Evolutionary conservation across 2,329 filamentous ascomycete genomes (phyloP).

Genomic region (Colletotrichum sp.): DNA sequence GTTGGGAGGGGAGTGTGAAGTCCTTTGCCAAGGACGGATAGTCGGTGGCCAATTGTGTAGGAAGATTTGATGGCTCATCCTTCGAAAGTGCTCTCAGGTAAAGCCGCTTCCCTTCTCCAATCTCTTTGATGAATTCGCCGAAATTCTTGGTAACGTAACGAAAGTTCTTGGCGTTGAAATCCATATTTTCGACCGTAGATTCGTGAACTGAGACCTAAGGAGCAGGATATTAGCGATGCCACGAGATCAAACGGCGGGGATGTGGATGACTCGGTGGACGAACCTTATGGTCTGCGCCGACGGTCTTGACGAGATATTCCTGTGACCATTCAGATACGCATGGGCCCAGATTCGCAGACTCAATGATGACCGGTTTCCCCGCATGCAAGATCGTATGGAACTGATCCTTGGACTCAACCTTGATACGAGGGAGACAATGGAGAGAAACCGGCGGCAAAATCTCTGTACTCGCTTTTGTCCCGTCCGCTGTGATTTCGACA

Average conservation of each 20-base stretch:
- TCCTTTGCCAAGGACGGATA: slow-evolving; percentile 74
- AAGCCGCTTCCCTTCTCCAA: slow-evolving; percentile 63
- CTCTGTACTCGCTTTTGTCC: slow-evolving; percentile 20
- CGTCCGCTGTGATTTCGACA: slow-evolving; percentile 6
- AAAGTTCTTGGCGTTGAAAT: slow-evolving; percentile 86
- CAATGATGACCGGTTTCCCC: slow-evolving; percentile 69
- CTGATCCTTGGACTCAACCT: slow-evolving; percentile 54
- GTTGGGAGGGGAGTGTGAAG: slow-evolving; percentile 69
- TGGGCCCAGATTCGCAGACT: slow-evolving; percentile 52
- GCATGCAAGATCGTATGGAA: slow-evolving; percentile 65
- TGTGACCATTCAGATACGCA: slow-evolving; percentile 73
- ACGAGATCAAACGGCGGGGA: neutral
- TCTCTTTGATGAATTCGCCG: slow-evolving; percentile 67
- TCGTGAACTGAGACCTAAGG: slow-evolving; percentile 77
- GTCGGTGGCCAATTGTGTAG: slow-evolving; percentile 73
- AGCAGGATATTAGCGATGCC: neutral
- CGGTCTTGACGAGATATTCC: slow-evolving; percentile 66
- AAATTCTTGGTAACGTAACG: slow-evolving; percentile 73
- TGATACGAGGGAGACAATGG: slow-evolving; percentile 53
- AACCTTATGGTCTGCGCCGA: slow-evolving; percentile 68
- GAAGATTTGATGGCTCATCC: slow-evolving; percentile 69
- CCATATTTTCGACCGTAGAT: slow-evolving; percentile 69
- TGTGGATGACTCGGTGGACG: neutral
- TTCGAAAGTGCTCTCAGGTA: slow-evolving; percentile 82
- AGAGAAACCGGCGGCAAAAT: neutral